Percentiles rank a stretch among this genome's conserved stretches.
These are phyloP conservation scores for Apodospora peruviana DNA, from an alignment of 495 filamentous ascomycete species.

Conservation along the genomic window DNA sequence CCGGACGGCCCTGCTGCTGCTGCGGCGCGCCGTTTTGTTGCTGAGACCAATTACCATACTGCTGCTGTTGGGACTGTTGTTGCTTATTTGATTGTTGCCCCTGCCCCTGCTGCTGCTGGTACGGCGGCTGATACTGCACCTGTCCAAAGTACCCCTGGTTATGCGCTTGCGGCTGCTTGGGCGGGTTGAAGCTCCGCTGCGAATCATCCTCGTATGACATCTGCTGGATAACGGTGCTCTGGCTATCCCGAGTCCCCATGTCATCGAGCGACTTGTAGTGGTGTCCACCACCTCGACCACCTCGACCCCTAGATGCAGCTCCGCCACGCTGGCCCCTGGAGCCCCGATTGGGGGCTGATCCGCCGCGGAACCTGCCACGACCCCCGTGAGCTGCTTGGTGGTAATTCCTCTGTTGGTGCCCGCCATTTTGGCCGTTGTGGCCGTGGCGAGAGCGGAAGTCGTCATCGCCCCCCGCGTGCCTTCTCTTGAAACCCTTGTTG, in stretches of 20 bases:
- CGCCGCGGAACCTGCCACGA: conserved; percentile 15
- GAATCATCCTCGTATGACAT: conserved; percentile 38
- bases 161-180: conserved; percentile 13
- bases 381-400: conserved; percentile 13
- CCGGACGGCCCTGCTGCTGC: conserved; percentile 3
- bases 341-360: conserved; percentile 13
- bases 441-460: conserved; percentile 21
- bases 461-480: conserved; percentile 49
- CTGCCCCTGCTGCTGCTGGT: conserved; percentile 16
- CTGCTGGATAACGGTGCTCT: conserved; percentile 25
- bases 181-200: conserved; percentile 13
- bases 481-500: conserved; percentile 53
- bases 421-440: conserved; percentile 12
- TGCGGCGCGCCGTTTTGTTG: conserved; percentile 3
- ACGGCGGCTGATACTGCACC: conserved; percentile 12
- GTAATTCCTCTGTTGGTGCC: conserved; percentile 22
- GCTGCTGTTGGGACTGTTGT: conserved; percentile 1
- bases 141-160: conserved; percentile 10
- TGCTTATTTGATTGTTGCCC: not conserved
- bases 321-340: conserved; percentile 26
- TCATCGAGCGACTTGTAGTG: conserved; percentile 38
- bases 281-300: conserved; percentile 27
- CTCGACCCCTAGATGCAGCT: conserved; percentile 8
- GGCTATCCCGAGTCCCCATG: conserved; percentile 33
- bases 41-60: conserved; percentile 6